Evolutionary conservation across 2,329 filamentous ascomycete genomes (phyloP), one percentile per base, ranked within the genome.

Genomic region (Macrophomina pseudophaseolina): DNA sequence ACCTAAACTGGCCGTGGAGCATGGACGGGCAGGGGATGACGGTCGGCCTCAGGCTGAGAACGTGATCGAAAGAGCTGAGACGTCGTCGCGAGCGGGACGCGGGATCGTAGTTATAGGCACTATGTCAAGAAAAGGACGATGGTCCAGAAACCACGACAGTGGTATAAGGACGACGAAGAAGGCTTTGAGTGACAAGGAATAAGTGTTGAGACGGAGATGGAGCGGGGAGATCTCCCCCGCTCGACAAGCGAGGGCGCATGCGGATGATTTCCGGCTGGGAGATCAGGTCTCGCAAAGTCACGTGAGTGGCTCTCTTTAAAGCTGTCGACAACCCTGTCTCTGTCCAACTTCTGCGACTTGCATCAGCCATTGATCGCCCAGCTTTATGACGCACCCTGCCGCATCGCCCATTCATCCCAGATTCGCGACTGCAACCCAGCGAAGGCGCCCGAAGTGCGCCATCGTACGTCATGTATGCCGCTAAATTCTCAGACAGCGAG

Each of bases 381-480:
- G 32, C 44, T 28, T 42, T 28, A 62, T 62, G 58, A 62, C 58
- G 58, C 58, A 62, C 32, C 9, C 58, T n/a, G 40, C 42, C 40
- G 56, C 56, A 11, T 48, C 42, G 40, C 56, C 1, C 42, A 18
- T 49, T 38, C 32, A 28, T 62, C 44, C 58, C 42, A 60, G 28
- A 14, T 46, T 48, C 56, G 40, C 56, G 42, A 62, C 58, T 49
- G 32, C 56, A 4, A 23, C 38, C 52, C 38, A 30, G 38, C 12
- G 35, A 32, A n/a, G 11, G 30, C n/a, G 14, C 11, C 16, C 8
- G 42, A 6, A 53, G 58, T 62, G 58, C 58, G 58, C 58, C 58
- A 62, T 62, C 42, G 46, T 48, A 62, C 58, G 58, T 62, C 58
- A 62, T 62, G 58, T 48, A 62, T 42, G 58, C 44, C 58, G 58